A percentile compares a stretch with the other conserved stretches of the same genome.
phyloP scores from a whole-genome alignment of 148 eudicot species.

The Suaeda aralocaspica region DNA sequence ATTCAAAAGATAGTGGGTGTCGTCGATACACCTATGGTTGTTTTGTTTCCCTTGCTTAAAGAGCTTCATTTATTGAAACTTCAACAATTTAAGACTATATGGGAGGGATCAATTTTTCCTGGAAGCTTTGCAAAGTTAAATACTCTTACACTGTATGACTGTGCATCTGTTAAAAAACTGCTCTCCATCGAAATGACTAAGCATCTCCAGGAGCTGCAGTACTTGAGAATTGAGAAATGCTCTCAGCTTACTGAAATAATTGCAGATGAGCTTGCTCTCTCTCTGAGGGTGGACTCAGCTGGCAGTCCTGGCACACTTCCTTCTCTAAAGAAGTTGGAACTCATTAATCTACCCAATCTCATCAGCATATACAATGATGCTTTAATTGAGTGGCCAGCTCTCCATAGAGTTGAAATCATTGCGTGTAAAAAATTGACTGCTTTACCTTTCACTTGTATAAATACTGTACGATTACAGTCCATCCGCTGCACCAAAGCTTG shows the following conservation, averaged over 20 bases:
- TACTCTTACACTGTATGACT: conserved; percentile 18
- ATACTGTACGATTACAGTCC: conserved; percentile 15
- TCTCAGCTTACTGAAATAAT: conserved; percentile 13
- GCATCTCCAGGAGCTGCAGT: conserved; percentile 15
- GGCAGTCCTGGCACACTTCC: conserved; percentile 6
- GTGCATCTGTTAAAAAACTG: conserved; percentile 9
- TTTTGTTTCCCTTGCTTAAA: conserved; percentile 16
- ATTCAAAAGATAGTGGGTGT: conserved; percentile 15
- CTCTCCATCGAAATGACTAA: conserved; percentile 8
- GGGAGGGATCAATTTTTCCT: conserved; percentile 8
- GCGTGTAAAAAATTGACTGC: conserved; percentile 8
- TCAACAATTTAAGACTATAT: conserved; percentile 11
- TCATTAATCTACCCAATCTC: conserved; percentile 5
- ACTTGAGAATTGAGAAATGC: conserved; percentile 23
- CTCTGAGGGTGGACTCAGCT: neutral
- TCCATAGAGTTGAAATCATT: conserved; percentile 13
- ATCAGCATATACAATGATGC: conserved; percentile 1
- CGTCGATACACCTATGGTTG: neutral
- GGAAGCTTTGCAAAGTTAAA: conserved; percentile 20
- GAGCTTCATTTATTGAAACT: conserved; percentile 21
- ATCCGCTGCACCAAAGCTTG: conserved; percentile 20
- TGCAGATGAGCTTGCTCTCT: neutral
- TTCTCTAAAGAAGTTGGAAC: conserved; percentile 16
- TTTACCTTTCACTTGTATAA: conserved; percentile 13
- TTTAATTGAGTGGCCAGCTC: conserved; percentile 16